Evolutionary conservation across 225 moss, liverwort and hornwort genomes (phyloP), one percentile per base, ranked within the genome.

Genomic region (Lunularia cruciata): DNA sequence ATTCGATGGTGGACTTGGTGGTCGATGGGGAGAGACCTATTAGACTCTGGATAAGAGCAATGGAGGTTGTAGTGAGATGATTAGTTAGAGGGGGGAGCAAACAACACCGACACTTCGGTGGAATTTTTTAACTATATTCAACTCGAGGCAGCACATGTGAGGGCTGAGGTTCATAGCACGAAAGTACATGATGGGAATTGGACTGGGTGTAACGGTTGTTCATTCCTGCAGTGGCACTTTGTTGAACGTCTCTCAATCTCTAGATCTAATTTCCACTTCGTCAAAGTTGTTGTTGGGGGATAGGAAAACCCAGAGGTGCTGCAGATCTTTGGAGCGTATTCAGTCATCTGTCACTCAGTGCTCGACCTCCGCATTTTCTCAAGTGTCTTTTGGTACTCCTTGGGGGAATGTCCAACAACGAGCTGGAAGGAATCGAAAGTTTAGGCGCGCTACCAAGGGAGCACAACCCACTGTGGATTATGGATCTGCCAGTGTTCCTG

Each of bases 151-250:
- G n/a, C n/a, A n/a, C n/a, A n/a, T n/a, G n/a, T n/a, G n/a, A n/a
- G n/a, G n/a, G n/a, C n/a, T n/a, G n/a, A n/a, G n/a, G n/a, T n/a
- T n/a, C n/a, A n/a, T n/a, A n/a, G n/a, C n/a, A n/a, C n/a, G n/a
- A n/a, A n/a, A n/a, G n/a, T n/a, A n/a, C n/a, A 63, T 12, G 25
- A 77, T 77, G 77, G 72, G 67, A 33, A 35, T 60, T 18, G 72
- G 77, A 68, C 36, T 67, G 72, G 72, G 77, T 52, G 61, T 14
- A 14, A 20, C 11, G 5, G 39, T 39, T 37, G 38, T 7, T 14
- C 3, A 28, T 51, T n/a, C 13, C 27, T 26, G 18, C 42, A 34
- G 27, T 27, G 63, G 60, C 19, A 49, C 48, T 6, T 32, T 43
- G 10, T 25, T 26, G 26, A 26, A 37, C 14, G 43, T 51, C 27